A percentile compares a stretch with the other conserved stretches of the same genome.
Evolutionary conservation across 805 yeast species (phyloP).

Genomic region (Starmerella apis): DNA sequence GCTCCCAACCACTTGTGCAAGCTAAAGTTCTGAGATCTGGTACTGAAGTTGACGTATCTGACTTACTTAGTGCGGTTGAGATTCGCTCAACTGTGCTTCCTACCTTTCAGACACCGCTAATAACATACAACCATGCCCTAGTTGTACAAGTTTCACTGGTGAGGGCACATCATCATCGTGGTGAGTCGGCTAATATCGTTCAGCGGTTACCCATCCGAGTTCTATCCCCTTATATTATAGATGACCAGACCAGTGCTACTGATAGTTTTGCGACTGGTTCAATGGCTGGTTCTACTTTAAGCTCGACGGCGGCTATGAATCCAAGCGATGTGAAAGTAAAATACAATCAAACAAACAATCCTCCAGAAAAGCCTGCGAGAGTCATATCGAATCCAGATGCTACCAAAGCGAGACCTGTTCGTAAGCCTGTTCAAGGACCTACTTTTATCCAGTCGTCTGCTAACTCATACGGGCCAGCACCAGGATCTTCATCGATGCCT

Average conservation of each 20-base stretch:
- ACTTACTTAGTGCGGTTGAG: neutral
- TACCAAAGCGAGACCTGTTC: neutral
- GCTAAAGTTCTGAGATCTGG: slow-evolving; percentile 8
- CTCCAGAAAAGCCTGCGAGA: neutral
- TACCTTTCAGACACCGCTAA: slow-evolving; percentile 8
- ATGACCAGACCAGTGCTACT: neutral
- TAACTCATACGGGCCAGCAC: neutral
- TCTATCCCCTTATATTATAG: slow-evolving; percentile 2
- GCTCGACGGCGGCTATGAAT: too few relatives aligned
- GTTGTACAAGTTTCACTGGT: neutral
- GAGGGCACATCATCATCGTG: neutral
- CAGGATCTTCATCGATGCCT: neutral
- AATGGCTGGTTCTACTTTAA: too few relatives aligned
- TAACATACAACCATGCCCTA: slow-evolving; percentile 6
- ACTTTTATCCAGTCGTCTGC: neutral
- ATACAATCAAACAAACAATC: neutral
- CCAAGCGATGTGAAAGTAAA: neutral
- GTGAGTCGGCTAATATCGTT: slow-evolving; percentile 1
- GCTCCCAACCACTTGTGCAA: slow-evolving; percentile 7
- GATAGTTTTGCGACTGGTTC: neutral
- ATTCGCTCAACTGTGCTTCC: slow-evolving; percentile 3
- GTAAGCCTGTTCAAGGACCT: neutral
- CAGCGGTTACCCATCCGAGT: slow-evolving; percentile 7
- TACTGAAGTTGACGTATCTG: slow-evolving; percentile 6
- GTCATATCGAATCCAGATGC: neutral